These are phyloP conservation scores for Hypomontagnella submonticulosa DNA, from an alignment of 495 filamentous ascomycete genomes.

Conservation along the genomic window DNA sequence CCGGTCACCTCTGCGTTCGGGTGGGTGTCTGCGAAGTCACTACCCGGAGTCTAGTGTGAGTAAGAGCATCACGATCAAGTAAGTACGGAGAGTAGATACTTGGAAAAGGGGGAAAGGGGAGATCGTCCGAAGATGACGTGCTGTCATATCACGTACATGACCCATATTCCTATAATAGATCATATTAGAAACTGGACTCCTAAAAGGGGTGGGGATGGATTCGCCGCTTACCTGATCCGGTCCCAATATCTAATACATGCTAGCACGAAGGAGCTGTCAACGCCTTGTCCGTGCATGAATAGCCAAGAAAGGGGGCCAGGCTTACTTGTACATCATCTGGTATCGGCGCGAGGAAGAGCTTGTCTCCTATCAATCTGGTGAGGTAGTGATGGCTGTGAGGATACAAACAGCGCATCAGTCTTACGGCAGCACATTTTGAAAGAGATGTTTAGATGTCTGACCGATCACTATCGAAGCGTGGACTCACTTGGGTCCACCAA, in stretches of 20 bases:
- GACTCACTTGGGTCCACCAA: neutral
- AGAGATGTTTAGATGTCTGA: neutral
- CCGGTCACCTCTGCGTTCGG: constrained; percentile 64
- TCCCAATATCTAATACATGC: constrained; percentile 65
- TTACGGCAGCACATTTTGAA: neutral
- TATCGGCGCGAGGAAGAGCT: constrained; percentile 69
- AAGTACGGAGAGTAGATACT: neutral
- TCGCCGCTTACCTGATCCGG: constrained; percentile 63
- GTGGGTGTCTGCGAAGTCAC: constrained; percentile 66
- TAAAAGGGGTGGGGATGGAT: constrained; percentile 47
- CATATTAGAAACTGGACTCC: constrained; percentile 13
- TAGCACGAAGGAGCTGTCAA: constrained; percentile 39
- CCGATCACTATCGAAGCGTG: neutral
- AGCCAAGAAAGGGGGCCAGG: neutral
- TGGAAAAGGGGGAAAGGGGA: neutral
- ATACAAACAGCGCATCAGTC: constrained; percentile 5
- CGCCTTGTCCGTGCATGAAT: neutral
- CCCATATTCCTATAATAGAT: constrained; percentile 50
- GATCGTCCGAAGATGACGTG: neutral
- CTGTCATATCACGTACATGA: constrained; percentile 45
- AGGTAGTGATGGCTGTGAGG: constrained; percentile 49
- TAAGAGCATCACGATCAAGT: neutral
- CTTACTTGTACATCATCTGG: constrained; percentile 38
- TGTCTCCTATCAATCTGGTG: constrained; percentile 51
- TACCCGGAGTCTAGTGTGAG: constrained; percentile 17